phyloP scores from a whole-genome alignment of 2,329 filamentous ascomycete species.

The Calonectria leucothoes region DNA sequence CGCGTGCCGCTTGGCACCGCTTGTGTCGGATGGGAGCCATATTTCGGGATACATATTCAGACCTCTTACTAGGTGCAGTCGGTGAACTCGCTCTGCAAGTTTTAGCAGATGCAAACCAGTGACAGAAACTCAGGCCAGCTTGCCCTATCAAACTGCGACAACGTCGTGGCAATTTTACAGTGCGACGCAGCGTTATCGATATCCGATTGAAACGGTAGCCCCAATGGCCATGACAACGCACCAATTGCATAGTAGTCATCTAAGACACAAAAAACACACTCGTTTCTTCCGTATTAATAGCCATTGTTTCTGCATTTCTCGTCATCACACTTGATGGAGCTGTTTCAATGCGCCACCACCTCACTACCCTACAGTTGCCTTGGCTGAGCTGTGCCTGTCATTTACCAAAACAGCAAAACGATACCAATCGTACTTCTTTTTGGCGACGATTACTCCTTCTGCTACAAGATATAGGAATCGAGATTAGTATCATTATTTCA shows the following conservation, averaged over 20 bases:
- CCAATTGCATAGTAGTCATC: not conserved
- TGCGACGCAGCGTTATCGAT: not conserved
- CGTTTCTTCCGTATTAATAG: not conserved
- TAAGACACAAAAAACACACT: not conserved
- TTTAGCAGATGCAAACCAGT: not conserved
- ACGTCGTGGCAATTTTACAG: not conserved
- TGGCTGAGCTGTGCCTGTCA: not conserved
- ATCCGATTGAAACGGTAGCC: not conserved
- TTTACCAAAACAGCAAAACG: not conserved
- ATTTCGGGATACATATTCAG: slow-evolving; percentile 40
- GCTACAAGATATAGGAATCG: no score
- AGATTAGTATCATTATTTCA: no score
- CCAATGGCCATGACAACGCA: not conserved
- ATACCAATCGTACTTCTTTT: not conserved
- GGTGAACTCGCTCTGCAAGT: not conserved
- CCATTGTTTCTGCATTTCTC: no score
- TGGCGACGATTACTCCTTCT: no score
- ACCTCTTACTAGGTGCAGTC: not conserved
- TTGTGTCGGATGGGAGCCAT: slow-evolving; percentile 44
- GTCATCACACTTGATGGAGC: not conserved
- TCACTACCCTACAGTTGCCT: not conserved
- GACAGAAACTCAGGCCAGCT: not conserved
- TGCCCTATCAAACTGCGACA: not conserved
- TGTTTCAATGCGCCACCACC: not conserved
- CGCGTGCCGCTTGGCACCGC: slow-evolving; percentile 42